Evolutionary conservation across 495 filamentous ascomycete genomes (phyloP), one percentile per base, ranked within the genome.

Genomic region (Aspergillus panamensis): DNA sequence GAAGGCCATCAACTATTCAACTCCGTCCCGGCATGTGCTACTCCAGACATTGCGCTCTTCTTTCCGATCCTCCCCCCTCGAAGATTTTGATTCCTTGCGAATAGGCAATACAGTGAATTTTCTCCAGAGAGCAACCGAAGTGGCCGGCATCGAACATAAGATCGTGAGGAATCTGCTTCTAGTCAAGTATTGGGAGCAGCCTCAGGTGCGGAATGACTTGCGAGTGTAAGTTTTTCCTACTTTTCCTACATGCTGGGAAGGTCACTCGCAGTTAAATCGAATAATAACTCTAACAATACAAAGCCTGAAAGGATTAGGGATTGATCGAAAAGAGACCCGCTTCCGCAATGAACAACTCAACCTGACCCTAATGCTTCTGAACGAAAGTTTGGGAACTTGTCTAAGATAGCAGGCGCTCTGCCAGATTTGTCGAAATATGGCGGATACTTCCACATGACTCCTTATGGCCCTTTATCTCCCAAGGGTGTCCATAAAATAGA

Each of bases 71-170:
- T 72, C 75, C 40, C 59, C 69, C 6, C 58, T 66, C 3, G 70
- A 73, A 48, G 73, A 80, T 10, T 89, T 88, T 61, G 76, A 90
- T 62, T 63, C 72, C 40, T 69, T 76, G 25, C 82, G 78, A 55
- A 83, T 96, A 35, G 68, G 74, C 50, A 88, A 90, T 51, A 98
- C 94, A 0, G 57, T 95, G 16, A 77, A 79, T 55, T 97, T 98
- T 65, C 77, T 97, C 6, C 74, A 83, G 35, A 79, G 81, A 29
- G 94, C 94, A 7, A 77, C 86, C 8, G 69, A 75, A 44, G 69
- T 79, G 57, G 79, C 72, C 21, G 91, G 91, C 0, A 57, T 93
- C 17, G 94, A 97, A 76, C 91, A 96, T 67, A 77, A 72, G 53
- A 85, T 98, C 49, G 52, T 96, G 51, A 90, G 85, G 69, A 96